Conservation (phyloP, 78 protist species). For the Dictyostelium brefeldianum region DNA sequence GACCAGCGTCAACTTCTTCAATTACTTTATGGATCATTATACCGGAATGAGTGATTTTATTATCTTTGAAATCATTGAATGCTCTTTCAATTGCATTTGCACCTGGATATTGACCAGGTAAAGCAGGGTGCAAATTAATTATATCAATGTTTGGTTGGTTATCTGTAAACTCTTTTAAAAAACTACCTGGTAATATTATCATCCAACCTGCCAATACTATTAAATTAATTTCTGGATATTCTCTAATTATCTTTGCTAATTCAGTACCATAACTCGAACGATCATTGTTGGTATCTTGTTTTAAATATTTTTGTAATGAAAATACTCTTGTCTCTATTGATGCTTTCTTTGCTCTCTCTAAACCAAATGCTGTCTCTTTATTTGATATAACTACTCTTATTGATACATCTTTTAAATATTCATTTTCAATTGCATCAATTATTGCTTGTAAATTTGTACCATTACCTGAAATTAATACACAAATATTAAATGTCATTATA, state of each 20-base stretch:
- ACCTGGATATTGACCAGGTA: constrained; percentile 89
- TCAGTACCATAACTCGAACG: constrained; percentile 50
- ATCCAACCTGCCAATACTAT: constrained; percentile 91
- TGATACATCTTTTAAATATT: constrained; percentile 15
- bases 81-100: constrained; percentile 88
- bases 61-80: constrained; percentile 70
- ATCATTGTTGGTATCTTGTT: not conserved
- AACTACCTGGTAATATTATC: constrained; percentile 80
- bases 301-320: constrained; percentile 67
- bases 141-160: constrained; percentile 58
- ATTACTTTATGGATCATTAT: constrained; percentile 89
- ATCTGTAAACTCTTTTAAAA: constrained; percentile 46
- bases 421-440: constrained; percentile 77
- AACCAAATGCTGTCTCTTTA: constrained; percentile 84
- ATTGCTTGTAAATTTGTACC: constrained; percentile 89
- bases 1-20: constrained; percentile 88
- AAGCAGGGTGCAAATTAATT: constrained; percentile 91
- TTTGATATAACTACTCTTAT: constrained; percentile 76
- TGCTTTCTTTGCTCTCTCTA: constrained; percentile 83
- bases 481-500: constrained; percentile 40
- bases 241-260: constrained; percentile 51
- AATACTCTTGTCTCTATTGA: constrained; percentile 60
- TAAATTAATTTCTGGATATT: constrained; percentile 44
- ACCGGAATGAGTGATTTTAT: constrained; percentile 80
- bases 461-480: constrained; percentile 84